A percentile compares a stretch with the other conserved stretches of the same genome.
Evolutionary conservation across 1,284 basidiomycete genomes (phyloP).

Genomic region (Crepidotus sp.): DNA sequence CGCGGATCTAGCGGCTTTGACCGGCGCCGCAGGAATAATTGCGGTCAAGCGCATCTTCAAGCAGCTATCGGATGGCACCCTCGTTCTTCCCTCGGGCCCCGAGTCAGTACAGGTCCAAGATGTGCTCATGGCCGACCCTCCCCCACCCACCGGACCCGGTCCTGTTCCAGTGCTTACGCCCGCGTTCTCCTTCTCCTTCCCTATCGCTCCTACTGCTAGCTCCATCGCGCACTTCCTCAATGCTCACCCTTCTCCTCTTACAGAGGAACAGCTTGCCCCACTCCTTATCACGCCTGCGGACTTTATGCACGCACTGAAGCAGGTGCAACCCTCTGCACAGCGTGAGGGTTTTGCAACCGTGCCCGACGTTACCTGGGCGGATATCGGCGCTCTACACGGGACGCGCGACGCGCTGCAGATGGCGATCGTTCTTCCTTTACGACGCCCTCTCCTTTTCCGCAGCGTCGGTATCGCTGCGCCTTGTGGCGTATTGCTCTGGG

Average conservation of each 20-base stretch:
- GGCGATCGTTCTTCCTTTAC: constrained; percentile 95
- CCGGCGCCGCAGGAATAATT: constrained; percentile 89
- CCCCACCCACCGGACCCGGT: neutral
- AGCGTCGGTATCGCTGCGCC: constrained; percentile 81
- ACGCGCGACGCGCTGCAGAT: constrained; percentile 91
- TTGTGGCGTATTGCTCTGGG: constrained; percentile 95
- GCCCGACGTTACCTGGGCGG: constrained; percentile 91
- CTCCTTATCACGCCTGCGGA: constrained; percentile 76
- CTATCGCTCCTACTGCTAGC: constrained; percentile 31
- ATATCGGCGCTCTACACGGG: constrained; percentile 84
- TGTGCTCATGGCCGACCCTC: constrained; percentile 16
- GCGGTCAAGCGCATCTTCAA: constrained; percentile 96
- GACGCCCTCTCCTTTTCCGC: constrained; percentile 81
- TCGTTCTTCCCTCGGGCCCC: constrained; percentile 41
- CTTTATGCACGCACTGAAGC: constrained; percentile 72
- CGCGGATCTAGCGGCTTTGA: constrained; percentile 86
- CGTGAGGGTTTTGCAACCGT: constrained; percentile 97
- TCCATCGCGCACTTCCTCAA: constrained; percentile 88
- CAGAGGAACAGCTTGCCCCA: constrained; percentile 67
- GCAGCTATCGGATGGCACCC: constrained; percentile 62
- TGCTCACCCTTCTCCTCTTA: constrained; percentile 76
- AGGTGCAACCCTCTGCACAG: constrained; percentile 92
- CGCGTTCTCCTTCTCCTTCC: constrained; percentile 31
- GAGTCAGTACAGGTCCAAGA: constrained; percentile 5
- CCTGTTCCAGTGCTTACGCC: constrained; percentile 33